Base-by-base conservation (phyloP, 768 basidiomycete species). In the Rhodotorula toruloides region DNA sequence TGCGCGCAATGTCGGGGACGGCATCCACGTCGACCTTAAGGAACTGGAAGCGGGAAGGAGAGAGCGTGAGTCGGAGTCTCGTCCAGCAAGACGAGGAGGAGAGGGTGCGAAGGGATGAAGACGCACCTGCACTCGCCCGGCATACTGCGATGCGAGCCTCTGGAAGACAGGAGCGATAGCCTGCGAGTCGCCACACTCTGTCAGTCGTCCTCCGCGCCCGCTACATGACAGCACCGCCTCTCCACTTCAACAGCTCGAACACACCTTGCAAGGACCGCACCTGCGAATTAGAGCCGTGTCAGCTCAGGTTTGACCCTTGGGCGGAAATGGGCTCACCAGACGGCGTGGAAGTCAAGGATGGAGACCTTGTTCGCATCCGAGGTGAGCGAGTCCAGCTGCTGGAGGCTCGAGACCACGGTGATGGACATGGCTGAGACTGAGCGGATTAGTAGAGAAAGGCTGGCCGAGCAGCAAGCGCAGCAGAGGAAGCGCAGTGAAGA, bases 1-100 rank as follows among this genome's bases (percentile, higher is more conserved):
- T 62, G 29, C 79, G 74, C 8, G 90, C 85, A 34, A 91, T 85
- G 48, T 90, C 89, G 69, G 72, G 77, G 16, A 84, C 85, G 40
- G 81, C 83, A 70, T 92, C 90, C 11, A 90, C 87, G 54, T 75
- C 75, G 39, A 69, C 70, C 58, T 91, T 91, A 74, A 91, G 75
- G 79, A 92, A 92, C 64, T 65, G 54, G 19, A 9, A 17, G 29
- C 13, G 34, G 12, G 32, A 39, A 8, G 32, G 7, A 10, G 25
- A 27, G n/a, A 14, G n/a, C 47, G 47, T 6, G n/a, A n/a, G n/a
- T n/a, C n/a, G 31, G 14, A 27, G 29, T 53, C 31, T 52, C 49
- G 19, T 34, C 14, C 21, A 1, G 6, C 22, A 34, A 4, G 11
- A 44, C 21, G 50, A 25, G 36, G 27, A 27, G 32, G 10, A 54